These are phyloP conservation scores for Xerocomellus amylosporus DNA, from an alignment of 768 basidiomycete genomes.

Conservation along the genomic window DNA sequence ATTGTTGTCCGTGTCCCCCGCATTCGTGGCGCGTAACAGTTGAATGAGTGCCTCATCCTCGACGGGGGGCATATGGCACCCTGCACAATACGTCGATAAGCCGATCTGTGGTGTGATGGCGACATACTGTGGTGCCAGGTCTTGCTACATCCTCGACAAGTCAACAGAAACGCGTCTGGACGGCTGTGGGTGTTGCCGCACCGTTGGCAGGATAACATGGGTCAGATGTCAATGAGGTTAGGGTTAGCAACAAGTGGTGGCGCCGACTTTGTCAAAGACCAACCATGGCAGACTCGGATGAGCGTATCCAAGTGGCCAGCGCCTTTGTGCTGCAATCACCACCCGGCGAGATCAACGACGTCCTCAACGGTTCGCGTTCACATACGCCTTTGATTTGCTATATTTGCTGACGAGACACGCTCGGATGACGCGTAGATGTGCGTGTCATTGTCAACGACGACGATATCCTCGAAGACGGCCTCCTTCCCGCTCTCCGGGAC, in stretches of 20 bases:
- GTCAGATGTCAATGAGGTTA: slow-evolving; percentile 24
- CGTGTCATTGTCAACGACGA: slow-evolving; percentile 89
- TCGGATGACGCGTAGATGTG: slow-evolving; percentile 57
- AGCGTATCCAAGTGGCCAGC: slow-evolving; percentile 70
- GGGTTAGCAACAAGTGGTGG: slow-evolving; percentile 14
- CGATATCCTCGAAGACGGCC: slow-evolving; percentile 70
- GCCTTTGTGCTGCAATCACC: slow-evolving; percentile 85
- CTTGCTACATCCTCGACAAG: slow-evolving; percentile 33
- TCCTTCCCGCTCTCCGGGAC: slow-evolving; percentile 72
- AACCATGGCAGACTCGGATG: slow-evolving; percentile 51
- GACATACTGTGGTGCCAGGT: slow-evolving; percentile 36
- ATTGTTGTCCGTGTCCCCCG: slow-evolving; percentile 22
- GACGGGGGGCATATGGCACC: slow-evolving; percentile 34
- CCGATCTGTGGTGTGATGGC: not conserved
- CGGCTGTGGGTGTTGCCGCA: slow-evolving; percentile 26
- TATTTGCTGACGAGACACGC: not conserved
- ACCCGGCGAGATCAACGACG: slow-evolving; percentile 96
- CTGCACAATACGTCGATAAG: slow-evolving; percentile 11
- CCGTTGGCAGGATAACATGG: slow-evolving; percentile 19
- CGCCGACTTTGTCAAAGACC: not conserved
- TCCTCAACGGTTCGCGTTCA: slow-evolving; percentile 69
- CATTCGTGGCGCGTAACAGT: slow-evolving; percentile 25
- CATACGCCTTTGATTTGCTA: not conserved
- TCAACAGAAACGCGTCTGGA: slow-evolving; percentile 33
- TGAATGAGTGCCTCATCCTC: slow-evolving; percentile 24